These are phyloP conservation scores for Aspergillus egyptiacus DNA, from an alignment of 495 filamentous ascomycete genomes.

Conservation along the genomic window DNA sequence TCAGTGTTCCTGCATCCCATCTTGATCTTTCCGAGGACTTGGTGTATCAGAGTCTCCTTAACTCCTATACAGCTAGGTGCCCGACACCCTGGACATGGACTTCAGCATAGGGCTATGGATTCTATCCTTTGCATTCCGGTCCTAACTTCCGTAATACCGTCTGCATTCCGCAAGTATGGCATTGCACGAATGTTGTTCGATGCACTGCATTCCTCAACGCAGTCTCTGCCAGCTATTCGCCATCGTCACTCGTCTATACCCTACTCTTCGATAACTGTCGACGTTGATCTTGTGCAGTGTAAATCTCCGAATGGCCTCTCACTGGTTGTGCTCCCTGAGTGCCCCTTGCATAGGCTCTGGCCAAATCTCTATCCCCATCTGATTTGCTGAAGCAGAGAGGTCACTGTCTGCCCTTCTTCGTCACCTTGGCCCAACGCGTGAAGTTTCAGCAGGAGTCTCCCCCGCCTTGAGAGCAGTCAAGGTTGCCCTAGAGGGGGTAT, in stretches of 20 bases:
- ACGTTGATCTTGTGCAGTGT: conserved; percentile 24
- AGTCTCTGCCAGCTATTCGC: conserved; percentile 22
- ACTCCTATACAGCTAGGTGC: conserved; percentile 18
- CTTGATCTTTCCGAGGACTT: conserved; percentile 12
- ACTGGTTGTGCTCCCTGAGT: conserved; percentile 36
- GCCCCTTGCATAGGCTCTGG: conserved; percentile 41
- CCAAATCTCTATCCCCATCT: conserved; percentile 36
- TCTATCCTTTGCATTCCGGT: conserved; percentile 35
- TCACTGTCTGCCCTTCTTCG: conserved; percentile 27
- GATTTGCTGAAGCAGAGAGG: conserved; percentile 40
- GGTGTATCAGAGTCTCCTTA: conserved; percentile 21
- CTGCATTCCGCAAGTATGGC: conserved; percentile 17
- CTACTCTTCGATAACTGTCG: conserved; percentile 16
- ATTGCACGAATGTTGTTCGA: conserved; percentile 24
- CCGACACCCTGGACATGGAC: conserved; percentile 20
- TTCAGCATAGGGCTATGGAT: conserved; percentile 17
- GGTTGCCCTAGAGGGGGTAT: conserved; percentile 36
- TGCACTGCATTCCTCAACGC: conserved; percentile 30
- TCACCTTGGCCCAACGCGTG: conserved; percentile 32
- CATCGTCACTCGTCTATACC: conserved; percentile 25
- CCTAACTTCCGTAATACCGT: conserved; percentile 16
- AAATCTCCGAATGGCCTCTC: conserved; percentile 39
- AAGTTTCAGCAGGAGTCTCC: conserved; percentile 24
- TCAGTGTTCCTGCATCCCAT: conserved; percentile 15
- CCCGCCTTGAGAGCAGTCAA: conserved; percentile 31